Evolutionary conservation across 1,139 yeast genomes (phyloP), one percentile per base, ranked within the genome.

Genomic region (Hemisphaericaspora subhashii): DNA sequence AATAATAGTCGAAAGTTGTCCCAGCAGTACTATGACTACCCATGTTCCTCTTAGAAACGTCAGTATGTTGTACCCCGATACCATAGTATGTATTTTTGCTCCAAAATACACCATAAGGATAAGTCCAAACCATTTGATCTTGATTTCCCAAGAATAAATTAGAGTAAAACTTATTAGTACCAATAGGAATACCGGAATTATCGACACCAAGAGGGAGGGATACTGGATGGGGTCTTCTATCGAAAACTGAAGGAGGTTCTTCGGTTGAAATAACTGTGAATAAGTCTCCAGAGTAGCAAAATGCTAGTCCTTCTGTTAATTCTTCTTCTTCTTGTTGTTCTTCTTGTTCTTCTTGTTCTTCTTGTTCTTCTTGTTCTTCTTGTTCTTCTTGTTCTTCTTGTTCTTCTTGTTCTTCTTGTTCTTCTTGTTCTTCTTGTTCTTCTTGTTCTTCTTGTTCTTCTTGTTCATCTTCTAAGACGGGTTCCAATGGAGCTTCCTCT

Each of bases 151-250:
- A 73, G 44, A 87, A 64, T 56, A 88, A 64, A 60, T 89, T 89
- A 8, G 86, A 83, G 57, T 85, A 88, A 60, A 87, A 89, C 57
- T 88, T 87, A 64, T 89, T 89, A 14, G 97, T 88, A 47, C 80
- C 79, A 34, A 81, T 72, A 5, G 95, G 87, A 15, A 22, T 39
- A 12, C 61, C 71, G 40, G 62, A 57, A 47, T 67, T 68, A 42
- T 64, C 62, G 31, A 77, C 80, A 31, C 79, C 58, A 4, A 48
- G 6, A 76, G 89, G 62, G 66, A 61, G 31, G 59, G 62, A 36
- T 72, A 84, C 40, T 62, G 86, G 78, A 40, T 78, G 65, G 15
- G 58, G 66, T 35, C 68, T 62, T 44, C 74, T 62, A 7, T 70
- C 47, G 62, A 83, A 81, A 30, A 77, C 65, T 0, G 66, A 47